Percentiles rank a stretch among this genome's conserved stretches.
Conservation (phyloP, 148 eudicot species). For the Camellia granthamiana region DNA sequence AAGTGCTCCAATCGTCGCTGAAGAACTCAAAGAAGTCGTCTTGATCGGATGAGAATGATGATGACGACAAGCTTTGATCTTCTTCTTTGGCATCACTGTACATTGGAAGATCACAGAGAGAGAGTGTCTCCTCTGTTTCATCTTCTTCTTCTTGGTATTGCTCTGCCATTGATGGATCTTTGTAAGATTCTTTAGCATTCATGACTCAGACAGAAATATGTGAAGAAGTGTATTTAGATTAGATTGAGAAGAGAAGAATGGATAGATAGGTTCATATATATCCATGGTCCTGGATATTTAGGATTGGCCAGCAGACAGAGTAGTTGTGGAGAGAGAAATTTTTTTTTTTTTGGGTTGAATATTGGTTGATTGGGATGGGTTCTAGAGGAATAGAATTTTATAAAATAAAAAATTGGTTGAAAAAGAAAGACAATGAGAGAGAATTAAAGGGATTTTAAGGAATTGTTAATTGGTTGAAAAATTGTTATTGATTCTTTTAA, state of each 20-base stretch:
- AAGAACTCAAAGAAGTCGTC: conserved; percentile 35
- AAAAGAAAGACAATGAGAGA: no score
- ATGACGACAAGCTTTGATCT: conserved; percentile 7
- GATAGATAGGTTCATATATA: not conserved
- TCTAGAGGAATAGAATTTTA: not conserved
- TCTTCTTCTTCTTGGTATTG: not conserved
- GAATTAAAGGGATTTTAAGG: no score
- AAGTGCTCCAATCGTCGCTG: conserved; percentile 20
- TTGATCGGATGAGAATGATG: not conserved
- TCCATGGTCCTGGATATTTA: no score
- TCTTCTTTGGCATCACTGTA: conserved; percentile 8
- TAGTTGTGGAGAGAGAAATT: no score
- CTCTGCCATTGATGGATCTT: not conserved
- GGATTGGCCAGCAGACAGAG: no score
- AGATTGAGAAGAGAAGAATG: not conserved
- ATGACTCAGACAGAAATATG: no score
- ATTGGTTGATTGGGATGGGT: not conserved
- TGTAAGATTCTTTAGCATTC: no score
- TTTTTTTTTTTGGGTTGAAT: not conserved
- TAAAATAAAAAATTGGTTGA: not conserved
- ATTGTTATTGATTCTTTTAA: no score
- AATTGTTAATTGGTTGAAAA: no score
- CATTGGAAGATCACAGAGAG: conserved; percentile 29
- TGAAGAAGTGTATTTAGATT: no score
- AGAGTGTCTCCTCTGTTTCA: conserved; percentile 29